Conservation (phyloP, 306 rosid species). For the Trichosanthes cucumerina region DNA sequence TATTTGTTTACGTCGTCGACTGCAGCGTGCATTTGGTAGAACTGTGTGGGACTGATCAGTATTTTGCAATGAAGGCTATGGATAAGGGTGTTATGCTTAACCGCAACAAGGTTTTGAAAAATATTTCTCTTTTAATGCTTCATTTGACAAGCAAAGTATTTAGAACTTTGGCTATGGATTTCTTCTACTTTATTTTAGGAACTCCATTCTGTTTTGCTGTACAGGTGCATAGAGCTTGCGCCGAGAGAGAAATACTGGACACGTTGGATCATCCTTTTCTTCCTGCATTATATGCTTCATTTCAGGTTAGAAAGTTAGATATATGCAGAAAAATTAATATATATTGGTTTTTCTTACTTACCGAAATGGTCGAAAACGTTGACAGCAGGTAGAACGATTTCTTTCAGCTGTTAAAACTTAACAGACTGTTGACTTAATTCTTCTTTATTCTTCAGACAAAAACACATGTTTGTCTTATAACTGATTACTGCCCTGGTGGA, state of each 20-base stretch:
- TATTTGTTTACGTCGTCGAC: neutral
- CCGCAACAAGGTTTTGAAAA: slow-evolving; percentile 68
- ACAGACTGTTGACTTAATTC: neutral
- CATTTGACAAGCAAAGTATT: neutral
- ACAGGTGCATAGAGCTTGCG: slow-evolving; percentile 97
- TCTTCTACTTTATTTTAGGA: neutral
- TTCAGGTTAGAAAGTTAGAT: slow-evolving; percentile 55
- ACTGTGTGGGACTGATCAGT: slow-evolving; percentile 56
- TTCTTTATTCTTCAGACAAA: slow-evolving; percentile 54
- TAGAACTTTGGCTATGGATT: neutral
- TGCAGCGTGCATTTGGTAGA: slow-evolving; percentile 91
- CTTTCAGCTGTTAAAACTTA: neutral
- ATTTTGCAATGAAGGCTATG: slow-evolving; percentile 97
- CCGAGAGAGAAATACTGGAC: slow-evolving; percentile 94
- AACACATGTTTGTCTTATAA: slow-evolving; percentile 89
- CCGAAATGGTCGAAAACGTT: neutral
- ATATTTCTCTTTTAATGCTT: neutral
- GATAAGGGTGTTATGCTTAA: slow-evolving; percentile 83
- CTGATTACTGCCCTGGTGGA: slow-evolving; percentile 93
- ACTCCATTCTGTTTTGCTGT: slow-evolving; percentile 12
- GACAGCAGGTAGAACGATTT: neutral
- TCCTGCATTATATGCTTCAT: slow-evolving; percentile 90
- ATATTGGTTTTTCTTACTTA: neutral
- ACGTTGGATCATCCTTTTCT: slow-evolving; percentile 97
- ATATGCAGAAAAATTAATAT: neutral